These are phyloP conservation scores for Durusdinium trenchii DNA, from an alignment of 73 alveolate species.

Conservation along the genomic window DNA sequence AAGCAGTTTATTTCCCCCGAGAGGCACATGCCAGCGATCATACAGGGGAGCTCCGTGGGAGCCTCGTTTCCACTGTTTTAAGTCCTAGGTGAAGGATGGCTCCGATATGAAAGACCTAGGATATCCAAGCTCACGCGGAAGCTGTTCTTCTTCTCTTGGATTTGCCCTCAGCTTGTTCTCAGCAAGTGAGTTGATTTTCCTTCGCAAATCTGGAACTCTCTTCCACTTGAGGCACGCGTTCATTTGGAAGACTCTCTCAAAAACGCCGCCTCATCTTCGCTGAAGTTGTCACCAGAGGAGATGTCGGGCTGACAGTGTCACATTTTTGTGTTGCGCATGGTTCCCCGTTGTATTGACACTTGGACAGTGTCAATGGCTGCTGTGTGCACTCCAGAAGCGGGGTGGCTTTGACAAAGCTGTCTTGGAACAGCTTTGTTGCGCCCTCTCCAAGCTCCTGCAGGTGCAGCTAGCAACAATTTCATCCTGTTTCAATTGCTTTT, in stretches of 20 bases:
- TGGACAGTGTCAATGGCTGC: not conserved
- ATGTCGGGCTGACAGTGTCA: too few species aligned
- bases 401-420: conserved; percentile 67
- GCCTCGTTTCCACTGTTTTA: not conserved
- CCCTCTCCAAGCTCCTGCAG: conserved; percentile 58
- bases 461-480: not conserved
- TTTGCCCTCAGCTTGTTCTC: not conserved
- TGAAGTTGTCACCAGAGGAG: conserved; percentile 73
- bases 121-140: conserved; percentile 27
- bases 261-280: conserved; percentile 57
- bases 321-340: too few species aligned
- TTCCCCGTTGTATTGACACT: not conserved
- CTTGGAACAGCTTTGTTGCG: conserved; percentile 45
- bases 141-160: conserved; percentile 22
- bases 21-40: conserved; percentile 49
- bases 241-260: conserved; percentile 74
- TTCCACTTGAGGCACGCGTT: not conserved
- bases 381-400: conserved; percentile 29
- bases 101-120: not conserved
- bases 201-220: too few species aligned
- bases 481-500: too few species aligned
- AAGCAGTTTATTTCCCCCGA: too few species aligned
- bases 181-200: not conserved
- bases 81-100: not conserved
- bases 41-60: conserved; percentile 47